Conservation (phyloP, 2,329 filamentous ascomycete species). For the Zasmidium citrigriseum region DNA sequence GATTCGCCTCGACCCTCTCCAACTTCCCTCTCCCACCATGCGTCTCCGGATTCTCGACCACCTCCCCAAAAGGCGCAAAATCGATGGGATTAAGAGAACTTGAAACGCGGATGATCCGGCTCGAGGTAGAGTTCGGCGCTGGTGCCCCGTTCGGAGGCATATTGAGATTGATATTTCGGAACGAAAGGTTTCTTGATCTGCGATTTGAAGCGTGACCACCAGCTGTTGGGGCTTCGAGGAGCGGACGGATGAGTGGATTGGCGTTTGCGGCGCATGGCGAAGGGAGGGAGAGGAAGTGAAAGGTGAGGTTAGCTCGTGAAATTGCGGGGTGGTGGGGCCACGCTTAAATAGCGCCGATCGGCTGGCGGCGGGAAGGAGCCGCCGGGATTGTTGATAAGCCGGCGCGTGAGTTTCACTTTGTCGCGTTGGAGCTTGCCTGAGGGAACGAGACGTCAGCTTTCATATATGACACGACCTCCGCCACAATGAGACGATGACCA, state of each 20-base stretch:
- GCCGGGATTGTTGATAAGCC: not conserved
- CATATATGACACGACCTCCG: not conserved
- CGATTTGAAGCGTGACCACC: conserved; percentile 9
- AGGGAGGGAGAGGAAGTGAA: conserved; percentile 8
- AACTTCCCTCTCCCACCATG: conserved; percentile 30
- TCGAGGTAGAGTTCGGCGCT: conserved; percentile 36
- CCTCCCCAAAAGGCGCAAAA: conserved; percentile 81
- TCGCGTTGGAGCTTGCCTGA: not conserved
- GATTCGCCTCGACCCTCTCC: conserved; percentile 68
- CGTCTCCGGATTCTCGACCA: conserved; percentile 67
- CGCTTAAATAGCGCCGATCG: conserved; percentile 5
- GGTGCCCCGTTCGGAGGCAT: conserved; percentile 11
- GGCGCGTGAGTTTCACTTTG: conserved; percentile 4
- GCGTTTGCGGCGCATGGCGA: conserved; percentile 11
- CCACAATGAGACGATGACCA: conserved; percentile 8
- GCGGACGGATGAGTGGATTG: not conserved
- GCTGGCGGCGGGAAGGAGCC: not conserved
- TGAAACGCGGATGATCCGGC: conserved; percentile 53
- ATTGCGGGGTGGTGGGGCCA: not conserved
- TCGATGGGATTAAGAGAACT: conserved; percentile 66
- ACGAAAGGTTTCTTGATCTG: conserved; percentile 22
- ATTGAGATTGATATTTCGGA: conserved; percentile 11
- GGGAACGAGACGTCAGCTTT: not conserved
- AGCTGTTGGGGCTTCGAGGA: conserved; percentile 6
- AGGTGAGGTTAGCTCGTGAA: conserved; percentile 3